Base-by-base conservation (phyloP, 2,329 filamentous ascomycete genomes). In the Trichoderma sp. region DNA sequence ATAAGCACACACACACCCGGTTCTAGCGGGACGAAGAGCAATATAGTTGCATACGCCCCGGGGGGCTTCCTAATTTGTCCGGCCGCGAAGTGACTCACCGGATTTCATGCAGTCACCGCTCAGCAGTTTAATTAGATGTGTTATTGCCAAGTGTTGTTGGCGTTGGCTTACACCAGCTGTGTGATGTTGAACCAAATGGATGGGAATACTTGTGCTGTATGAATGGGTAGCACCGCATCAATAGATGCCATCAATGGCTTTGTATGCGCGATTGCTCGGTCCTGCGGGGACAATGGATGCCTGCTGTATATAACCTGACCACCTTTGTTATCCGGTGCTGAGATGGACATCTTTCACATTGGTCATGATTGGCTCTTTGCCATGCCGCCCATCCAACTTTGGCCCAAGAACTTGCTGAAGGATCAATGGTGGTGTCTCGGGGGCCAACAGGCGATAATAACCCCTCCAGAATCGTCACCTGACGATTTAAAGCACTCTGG, bases 31-130 rank as follows among this genome's bases (percentile, higher is more conserved):
- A 67, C n/a, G 15, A 15, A 23, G 57, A 68, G 34, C 43, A 68
- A 58, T 47, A 58, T 43, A 47, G 26, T n/a, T 34, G n/a, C 66
- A 69, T 36, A 23, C n/a, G 36, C 28, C n/a, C 43, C 36, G 55
- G 55, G 53, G 36, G 36, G n/a, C 28, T 68, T 59, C 66, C 66
- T 50, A 59, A 50, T 68, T 23, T 39, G 55, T 68, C 36, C 39
- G 26, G 8, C 55, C 55, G 26, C 47, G 36, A 50, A 47, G 53
- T 68, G 66, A 68, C 66, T 68, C 66, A 68, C 55, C 15, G 26
- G 23, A 20, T 23, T 17, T 11, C 20, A 59, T 47, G 39, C 34
- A 17, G 39, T 58, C 23, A 30, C 34, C 23, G 36, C 34, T 43
- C 23, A 43, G 39, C 32, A 47, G n/a, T 28, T 32, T 65, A n/a